phyloP scores from a whole-genome alignment of 495 filamentous ascomycete species.

The Podospora appendiculata region DNA sequence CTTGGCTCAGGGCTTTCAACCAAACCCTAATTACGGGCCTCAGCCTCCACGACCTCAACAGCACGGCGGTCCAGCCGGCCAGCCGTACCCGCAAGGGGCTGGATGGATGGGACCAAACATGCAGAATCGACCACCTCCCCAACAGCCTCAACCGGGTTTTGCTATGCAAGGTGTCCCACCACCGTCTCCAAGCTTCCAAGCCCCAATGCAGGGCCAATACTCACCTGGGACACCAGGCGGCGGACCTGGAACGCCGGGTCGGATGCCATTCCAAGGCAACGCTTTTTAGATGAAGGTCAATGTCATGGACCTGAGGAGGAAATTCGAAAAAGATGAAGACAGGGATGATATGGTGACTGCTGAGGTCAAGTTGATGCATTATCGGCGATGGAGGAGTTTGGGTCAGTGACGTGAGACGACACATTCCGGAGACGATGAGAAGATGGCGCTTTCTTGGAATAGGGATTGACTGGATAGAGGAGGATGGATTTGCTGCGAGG shows the following conservation, averaged over 20 bases:
- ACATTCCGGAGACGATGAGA: too few relatives aligned
- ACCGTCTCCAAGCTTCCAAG: conserved; percentile 20
- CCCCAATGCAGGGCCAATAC: conserved; percentile 25
- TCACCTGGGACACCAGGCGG: conserved; percentile 18
- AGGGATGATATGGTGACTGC: not conserved
- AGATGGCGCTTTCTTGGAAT: not conserved
- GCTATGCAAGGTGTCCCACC: conserved; percentile 19
- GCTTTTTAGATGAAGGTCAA: conserved; percentile 24
- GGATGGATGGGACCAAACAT: conserved; percentile 11
- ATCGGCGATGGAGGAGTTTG: not conserved
- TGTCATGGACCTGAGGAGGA: conserved; percentile 11
- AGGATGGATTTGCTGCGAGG: not conserved
- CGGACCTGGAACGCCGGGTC: conserved; percentile 23
- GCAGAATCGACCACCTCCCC: conserved; percentile 5
- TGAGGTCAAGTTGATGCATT: not conserved
- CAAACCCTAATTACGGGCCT: conserved; percentile 1
- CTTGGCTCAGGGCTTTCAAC: conserved; percentile 5
- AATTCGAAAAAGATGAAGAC: conserved; percentile 5
- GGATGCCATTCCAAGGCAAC: conserved; percentile 29
- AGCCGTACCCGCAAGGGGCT: conserved; percentile 3
- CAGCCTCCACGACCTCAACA: not conserved
- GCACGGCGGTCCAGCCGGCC: conserved; percentile 4
- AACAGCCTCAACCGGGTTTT: conserved; percentile 12
- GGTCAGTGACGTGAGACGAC: not conserved
- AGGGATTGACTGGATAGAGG: not conserved